A percentile compares a stretch with the other conserved stretches of the same genome.
Evolutionary conservation across 75 land plant genomes (phyloP).

Genomic region (Isoetes taiwanensis): DNA sequence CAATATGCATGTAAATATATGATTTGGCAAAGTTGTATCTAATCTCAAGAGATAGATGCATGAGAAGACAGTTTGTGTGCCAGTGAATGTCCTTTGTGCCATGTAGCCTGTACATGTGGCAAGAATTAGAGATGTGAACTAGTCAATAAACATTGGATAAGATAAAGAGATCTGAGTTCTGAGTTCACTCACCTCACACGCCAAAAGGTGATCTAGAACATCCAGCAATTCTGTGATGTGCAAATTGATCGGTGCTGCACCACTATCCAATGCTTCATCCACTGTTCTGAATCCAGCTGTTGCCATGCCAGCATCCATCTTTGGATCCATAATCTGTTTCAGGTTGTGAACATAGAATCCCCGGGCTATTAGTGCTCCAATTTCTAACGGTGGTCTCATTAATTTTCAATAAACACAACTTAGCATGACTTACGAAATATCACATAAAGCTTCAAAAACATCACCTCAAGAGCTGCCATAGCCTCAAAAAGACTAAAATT

Average conservation of each 20-base stretch:
- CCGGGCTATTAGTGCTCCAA: no score
- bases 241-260: slow-evolving; percentile 76
- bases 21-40: slow-evolving; percentile 59
- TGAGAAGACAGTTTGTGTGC: slow-evolving; percentile 93
- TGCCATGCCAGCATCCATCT: slow-evolving; percentile 97
- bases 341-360: no score
- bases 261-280: slow-evolving; percentile 84
- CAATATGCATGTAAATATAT: slow-evolving; percentile 80
- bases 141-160: no score
- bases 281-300: slow-evolving; percentile 49
- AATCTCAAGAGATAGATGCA: slow-evolving; percentile 75
- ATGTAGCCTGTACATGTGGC: slow-evolving; percentile 59
- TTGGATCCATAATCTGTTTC: slow-evolving; percentile 99
- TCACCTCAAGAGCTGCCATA: slow-evolving; percentile 96
- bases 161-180: neutral
- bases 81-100: slow-evolving; percentile 90
- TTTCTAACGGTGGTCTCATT: no score
- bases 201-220: slow-evolving; percentile 82
- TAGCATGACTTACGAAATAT: no score
- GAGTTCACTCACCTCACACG: slow-evolving; percentile 70
- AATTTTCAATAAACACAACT: no score
- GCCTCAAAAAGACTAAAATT: slow-evolving; percentile 94
- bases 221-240: slow-evolving; percentile 48
- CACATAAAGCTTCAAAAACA: neutral
- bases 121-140: no score